Conservation (phyloP, 352 stramenopile species). For the Globisporangium middletonii region DNA sequence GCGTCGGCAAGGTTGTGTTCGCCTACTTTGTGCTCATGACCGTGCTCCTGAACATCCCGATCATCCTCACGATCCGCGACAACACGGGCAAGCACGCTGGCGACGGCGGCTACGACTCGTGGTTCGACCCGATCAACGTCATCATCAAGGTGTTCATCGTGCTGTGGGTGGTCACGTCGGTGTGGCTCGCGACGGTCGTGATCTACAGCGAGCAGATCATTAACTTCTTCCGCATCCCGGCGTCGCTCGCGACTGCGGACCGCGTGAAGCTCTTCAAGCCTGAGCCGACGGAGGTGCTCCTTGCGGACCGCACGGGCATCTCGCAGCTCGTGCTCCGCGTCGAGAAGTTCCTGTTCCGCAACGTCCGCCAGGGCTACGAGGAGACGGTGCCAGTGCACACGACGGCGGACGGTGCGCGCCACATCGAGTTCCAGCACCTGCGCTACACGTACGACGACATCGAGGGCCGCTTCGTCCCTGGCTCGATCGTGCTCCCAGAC, state of each 20-base stretch:
- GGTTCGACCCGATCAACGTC: slow-evolving; percentile 45
- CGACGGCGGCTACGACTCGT: slow-evolving; percentile 26
- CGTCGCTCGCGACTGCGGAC: slow-evolving; percentile 31
- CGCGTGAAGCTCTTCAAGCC: slow-evolving; percentile 58
- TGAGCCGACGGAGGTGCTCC: slow-evolving; percentile 47
- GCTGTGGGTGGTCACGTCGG: slow-evolving; percentile 41
- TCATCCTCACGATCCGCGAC: slow-evolving; percentile 49
- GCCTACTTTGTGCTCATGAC: slow-evolving; percentile 56
- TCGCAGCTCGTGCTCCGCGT: slow-evolving; percentile 46
- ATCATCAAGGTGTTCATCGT: slow-evolving; percentile 62
- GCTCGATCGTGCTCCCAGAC: slow-evolving; percentile 35
- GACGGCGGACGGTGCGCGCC: slow-evolving; percentile 30
- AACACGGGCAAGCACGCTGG: slow-evolving; percentile 47
- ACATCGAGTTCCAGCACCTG: slow-evolving; percentile 57
- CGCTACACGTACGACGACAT: slow-evolving; percentile 51
- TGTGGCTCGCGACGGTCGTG: slow-evolving; percentile 50
- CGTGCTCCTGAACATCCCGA: slow-evolving; percentile 44
- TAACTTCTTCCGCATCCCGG: slow-evolving; percentile 61
- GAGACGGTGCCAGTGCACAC: slow-evolving; percentile 42
- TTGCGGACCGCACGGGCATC: slow-evolving; percentile 50
- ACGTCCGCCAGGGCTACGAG: slow-evolving; percentile 36
- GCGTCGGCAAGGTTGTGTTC: slow-evolving; percentile 36
- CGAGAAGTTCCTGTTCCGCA: slow-evolving; percentile 38
- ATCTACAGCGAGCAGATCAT: slow-evolving; percentile 31
- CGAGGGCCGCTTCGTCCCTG: slow-evolving; percentile 40